Conservation (phyloP, 73 alveolate genomes). For the Paramecium sonneborni region DNA sequence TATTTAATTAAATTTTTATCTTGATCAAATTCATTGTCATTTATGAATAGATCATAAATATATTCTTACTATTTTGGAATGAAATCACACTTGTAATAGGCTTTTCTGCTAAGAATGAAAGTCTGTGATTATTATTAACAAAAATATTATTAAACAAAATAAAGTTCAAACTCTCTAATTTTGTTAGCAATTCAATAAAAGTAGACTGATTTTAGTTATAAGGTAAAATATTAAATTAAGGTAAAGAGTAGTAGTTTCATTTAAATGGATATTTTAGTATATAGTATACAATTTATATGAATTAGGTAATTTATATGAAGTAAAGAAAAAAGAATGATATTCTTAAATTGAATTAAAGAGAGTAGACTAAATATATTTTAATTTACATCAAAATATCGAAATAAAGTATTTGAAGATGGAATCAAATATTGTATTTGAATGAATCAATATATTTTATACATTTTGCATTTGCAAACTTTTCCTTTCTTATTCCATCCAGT, state of each 20-base stretch:
- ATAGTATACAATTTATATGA: no score
- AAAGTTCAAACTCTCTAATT: background rate
- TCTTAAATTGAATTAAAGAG: background rate
- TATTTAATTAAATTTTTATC: conserved; percentile 1
- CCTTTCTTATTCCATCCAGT: conserved; percentile 7
- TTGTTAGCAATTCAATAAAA: no score
- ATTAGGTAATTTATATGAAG: background rate
- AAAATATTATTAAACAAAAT: background rate
- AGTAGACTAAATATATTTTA: background rate
- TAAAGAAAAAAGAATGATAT: background rate
- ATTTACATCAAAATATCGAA: background rate
- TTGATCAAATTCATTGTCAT: conserved; percentile 34
- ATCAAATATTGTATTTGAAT: background rate
- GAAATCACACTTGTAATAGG: background rate
- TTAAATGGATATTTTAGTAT: no score
- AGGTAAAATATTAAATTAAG: no score
- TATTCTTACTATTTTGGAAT: conserved; percentile 10
- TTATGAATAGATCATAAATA: conserved; percentile 39
- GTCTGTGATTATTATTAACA: background rate
- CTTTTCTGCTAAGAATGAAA: background rate
- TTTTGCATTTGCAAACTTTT: conserved; percentile 39
- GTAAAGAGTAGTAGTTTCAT: no score
- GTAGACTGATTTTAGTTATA: no score
- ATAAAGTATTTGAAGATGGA: background rate
- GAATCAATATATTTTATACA: conserved; percentile 11